These are phyloP conservation scores for Aspergillus taichungensis DNA, from an alignment of 495 filamentous ascomycete species.

Conservation along the genomic window DNA sequence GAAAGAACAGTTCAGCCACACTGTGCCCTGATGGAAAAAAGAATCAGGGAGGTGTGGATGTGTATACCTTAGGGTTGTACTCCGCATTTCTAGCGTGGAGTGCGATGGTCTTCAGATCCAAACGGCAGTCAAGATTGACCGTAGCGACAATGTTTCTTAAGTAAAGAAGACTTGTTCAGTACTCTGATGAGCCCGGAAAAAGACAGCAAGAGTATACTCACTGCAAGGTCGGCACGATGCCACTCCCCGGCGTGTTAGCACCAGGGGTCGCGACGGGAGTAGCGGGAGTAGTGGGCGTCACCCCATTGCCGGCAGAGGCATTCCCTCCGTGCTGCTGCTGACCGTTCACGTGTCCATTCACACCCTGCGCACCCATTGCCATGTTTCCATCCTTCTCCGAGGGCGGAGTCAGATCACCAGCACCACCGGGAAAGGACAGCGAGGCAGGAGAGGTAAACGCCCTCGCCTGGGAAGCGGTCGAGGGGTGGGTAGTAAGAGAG, in stretches of 20 bases:
- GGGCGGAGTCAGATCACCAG: conserved; percentile 71
- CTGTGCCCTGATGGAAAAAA: conserved; percentile 32
- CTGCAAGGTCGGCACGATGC: conserved; percentile 96
- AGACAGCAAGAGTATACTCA: conserved; percentile 61
- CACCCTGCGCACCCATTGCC: conserved; percentile 39
- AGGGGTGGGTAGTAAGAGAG: conserved; percentile 78
- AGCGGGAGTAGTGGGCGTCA: conserved; percentile 91
- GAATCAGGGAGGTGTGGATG: conserved; percentile 33
- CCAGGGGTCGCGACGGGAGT: conserved; percentile 92
- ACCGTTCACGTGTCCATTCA: conserved; percentile 41
- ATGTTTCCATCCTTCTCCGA: conserved; percentile 51
- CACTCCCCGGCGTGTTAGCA: conserved; percentile 69
- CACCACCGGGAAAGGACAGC: conserved; percentile 81
- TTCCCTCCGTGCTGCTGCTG: conserved; percentile 54
- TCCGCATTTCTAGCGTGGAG: conserved; percentile 97
- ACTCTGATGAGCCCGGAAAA: conserved; percentile 38
- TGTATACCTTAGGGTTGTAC: conserved; percentile 89
- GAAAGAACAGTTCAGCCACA: conserved; percentile 39
- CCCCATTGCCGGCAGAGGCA: conserved; percentile 65
- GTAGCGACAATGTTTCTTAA: conserved; percentile 98
- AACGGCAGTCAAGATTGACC: conserved; percentile 95
- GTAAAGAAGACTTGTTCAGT: conserved; percentile 50
- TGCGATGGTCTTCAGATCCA: conserved; percentile 98
- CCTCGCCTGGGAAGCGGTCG: conserved; percentile 80
- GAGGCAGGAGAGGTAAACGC: conserved; percentile 84